Evolutionary conservation across 305 asterid genomes (phyloP).

Genomic region (Fraxinus paxiana): DNA sequence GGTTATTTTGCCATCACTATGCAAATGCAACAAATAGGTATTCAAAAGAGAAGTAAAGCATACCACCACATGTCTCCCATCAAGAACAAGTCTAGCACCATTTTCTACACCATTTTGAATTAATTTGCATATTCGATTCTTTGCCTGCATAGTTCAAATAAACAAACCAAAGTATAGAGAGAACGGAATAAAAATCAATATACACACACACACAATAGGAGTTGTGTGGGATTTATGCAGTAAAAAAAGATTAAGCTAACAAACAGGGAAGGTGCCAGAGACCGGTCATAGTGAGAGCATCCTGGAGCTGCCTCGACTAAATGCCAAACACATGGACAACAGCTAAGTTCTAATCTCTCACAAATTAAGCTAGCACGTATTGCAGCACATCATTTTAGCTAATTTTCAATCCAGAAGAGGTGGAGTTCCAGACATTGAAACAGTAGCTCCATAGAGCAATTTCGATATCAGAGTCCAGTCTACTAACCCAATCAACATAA

Average conservation of each 20-base stretch:
- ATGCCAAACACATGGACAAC: neutral
- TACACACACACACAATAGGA: neutral
- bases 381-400: neutral
- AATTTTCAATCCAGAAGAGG: neutral
- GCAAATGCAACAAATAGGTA: neutral
- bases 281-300: neutral
- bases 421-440: neutral
- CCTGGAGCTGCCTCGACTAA: neutral
- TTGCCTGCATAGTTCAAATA: constrained; percentile 29
- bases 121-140: constrained; percentile 39
- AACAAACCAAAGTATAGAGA: constrained; percentile 1
- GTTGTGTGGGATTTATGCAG: neutral
- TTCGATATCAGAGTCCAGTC: neutral
- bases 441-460: neutral
- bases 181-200: neutral
- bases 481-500: neutral
- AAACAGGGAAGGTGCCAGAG: neutral
- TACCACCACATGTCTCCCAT: constrained; percentile 46
- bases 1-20: no score
- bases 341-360: neutral
- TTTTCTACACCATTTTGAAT: constrained; percentile 35
- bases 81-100: constrained; percentile 48
- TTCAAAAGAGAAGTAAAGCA: constrained; percentile 8
- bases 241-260: neutral
- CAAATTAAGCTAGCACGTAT: neutral